These are phyloP conservation scores for Lotmaria passim DNA, from an alignment of 208 protist species.

Conservation along the genomic window DNA sequence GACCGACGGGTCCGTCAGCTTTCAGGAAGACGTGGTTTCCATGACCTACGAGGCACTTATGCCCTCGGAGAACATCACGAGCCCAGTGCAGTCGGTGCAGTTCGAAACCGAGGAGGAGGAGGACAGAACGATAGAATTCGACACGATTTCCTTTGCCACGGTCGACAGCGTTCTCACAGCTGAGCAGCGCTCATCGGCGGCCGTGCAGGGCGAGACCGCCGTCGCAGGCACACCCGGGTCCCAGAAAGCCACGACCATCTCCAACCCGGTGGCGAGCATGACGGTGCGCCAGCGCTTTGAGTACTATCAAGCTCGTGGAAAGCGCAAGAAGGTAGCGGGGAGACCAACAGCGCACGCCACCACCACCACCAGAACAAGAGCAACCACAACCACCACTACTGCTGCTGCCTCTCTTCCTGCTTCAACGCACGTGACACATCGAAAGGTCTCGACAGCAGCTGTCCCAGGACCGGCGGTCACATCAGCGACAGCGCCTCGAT, in stretches of 20 bases:
- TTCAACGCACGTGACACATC: too few relatives aligned
- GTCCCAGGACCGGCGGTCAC: too few relatives aligned
- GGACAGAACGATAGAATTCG: background rate
- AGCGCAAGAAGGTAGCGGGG: background rate
- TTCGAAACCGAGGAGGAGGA: constrained; percentile 5
- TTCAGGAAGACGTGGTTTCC: constrained; percentile 12
- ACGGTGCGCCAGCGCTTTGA: constrained; percentile 17
- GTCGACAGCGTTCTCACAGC: too few relatives aligned
- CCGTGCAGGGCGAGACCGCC: too few relatives aligned
- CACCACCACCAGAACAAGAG: too few relatives aligned
- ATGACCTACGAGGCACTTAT: constrained; percentile 3
- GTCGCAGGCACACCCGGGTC: background rate
- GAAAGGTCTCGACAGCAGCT: too few relatives aligned
- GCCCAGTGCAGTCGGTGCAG: constrained; percentile 11
- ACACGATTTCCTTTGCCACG: constrained; percentile 18
- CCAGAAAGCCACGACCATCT: background rate
- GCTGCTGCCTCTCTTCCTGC: too few relatives aligned
- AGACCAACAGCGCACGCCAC: background rate
- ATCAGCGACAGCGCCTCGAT: too few relatives aligned
- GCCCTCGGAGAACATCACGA: background rate
- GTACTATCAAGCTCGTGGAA: constrained; percentile 5
- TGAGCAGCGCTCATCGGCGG: too few relatives aligned
- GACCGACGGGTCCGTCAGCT: constrained; percentile 9
- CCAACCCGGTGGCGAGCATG: constrained; percentile 11
- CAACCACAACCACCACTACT: too few relatives aligned